These are phyloP conservation scores for Malbranchea zuffiana DNA, from an alignment of 2,329 filamentous ascomycete genomes.

Conservation along the genomic window DNA sequence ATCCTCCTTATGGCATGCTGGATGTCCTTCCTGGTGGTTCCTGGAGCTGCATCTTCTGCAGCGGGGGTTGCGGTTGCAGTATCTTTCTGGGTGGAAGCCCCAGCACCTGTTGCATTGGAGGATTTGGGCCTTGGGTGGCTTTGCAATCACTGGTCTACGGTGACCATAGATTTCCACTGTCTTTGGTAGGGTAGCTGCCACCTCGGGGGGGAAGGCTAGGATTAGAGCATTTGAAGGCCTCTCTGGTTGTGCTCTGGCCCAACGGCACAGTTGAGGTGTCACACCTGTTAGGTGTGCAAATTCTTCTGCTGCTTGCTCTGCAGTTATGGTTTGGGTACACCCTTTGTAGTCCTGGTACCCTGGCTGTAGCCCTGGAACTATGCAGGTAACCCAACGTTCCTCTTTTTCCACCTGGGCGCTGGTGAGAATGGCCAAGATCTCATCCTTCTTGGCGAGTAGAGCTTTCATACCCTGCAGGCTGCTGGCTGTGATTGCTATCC, in stretches of 20 bases:
- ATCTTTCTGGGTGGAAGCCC: conserved; percentile 1
- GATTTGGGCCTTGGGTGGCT: conserved; percentile 1
- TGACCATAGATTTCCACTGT: background rate
- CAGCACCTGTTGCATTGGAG: background rate
- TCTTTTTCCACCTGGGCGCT: background rate
- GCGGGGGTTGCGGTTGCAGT: conserved; percentile 3
- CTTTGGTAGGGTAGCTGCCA: background rate
- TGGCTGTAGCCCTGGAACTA: background rate
- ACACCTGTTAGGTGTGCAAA: background rate
- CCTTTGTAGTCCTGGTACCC: background rate
- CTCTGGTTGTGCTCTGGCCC: conserved; percentile 1
- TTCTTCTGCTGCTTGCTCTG: conserved; percentile 1
- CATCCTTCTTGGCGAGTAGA: background rate
- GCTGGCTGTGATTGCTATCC: background rate
- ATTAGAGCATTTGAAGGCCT: background rate
- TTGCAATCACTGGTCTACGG: background rate
- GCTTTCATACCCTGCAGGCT: background rate
- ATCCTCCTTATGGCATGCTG: conserved; percentile 1
- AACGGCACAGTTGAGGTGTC: background rate
- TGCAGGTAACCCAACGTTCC: background rate
- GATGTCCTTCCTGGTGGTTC: conserved; percentile 1
- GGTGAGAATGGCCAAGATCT: background rate
- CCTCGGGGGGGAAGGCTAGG: background rate
- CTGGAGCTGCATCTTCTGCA: background rate
- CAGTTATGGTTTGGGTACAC: background rate